Evolutionary conservation across 805 yeast genomes (phyloP).

Genomic region (Barnettozyma salicaria): DNA sequence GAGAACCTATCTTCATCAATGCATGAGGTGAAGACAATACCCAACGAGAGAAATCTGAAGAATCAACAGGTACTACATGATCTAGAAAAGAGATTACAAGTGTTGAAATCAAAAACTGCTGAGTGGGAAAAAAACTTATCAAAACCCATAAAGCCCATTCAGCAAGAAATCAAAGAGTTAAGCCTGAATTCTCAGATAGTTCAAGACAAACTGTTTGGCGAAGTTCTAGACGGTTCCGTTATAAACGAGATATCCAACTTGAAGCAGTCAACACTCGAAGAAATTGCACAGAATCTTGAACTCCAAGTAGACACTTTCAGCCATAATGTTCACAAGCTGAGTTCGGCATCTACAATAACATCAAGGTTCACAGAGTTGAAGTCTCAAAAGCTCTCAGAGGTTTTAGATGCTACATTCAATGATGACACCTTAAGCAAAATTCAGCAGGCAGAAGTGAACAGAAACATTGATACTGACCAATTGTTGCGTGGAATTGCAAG

Average conservation of each 20-base stretch:
- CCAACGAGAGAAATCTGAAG: slow-evolving; percentile 55
- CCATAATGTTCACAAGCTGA: slow-evolving; percentile 20
- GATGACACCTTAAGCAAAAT: slow-evolving; percentile 32
- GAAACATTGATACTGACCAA: slow-evolving; percentile 27
- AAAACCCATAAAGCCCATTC: slow-evolving; percentile 11
- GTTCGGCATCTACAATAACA: slow-evolving; percentile 18
- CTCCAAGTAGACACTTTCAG: slow-evolving; percentile 19
- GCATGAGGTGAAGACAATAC: slow-evolving; percentile 31
- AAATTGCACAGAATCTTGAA: slow-evolving; percentile 15
- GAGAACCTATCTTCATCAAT: slow-evolving; percentile 11
- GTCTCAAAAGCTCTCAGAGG: slow-evolving; percentile 39
- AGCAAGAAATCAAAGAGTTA: neutral
- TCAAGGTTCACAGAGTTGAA: slow-evolving; percentile 28
- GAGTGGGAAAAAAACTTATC: slow-evolving; percentile 36
- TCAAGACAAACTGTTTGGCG: slow-evolving; percentile 21
- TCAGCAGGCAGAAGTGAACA: slow-evolving; percentile 20
- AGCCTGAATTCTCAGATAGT: slow-evolving; percentile 3
- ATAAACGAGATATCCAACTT: slow-evolving; percentile 13
- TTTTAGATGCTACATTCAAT: slow-evolving; percentile 38
- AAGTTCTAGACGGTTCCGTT: slow-evolving; percentile 18
- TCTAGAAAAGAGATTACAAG: slow-evolving; percentile 38
- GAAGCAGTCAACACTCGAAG: slow-evolving; percentile 13
- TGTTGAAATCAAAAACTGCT: slow-evolving; percentile 40
- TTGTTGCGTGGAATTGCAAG: slow-evolving; percentile 32
- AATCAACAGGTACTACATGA: slow-evolving; percentile 43